Evolutionary conservation across 306 rosid species (phyloP).

Genomic region (Potentilla sterilis): DNA sequence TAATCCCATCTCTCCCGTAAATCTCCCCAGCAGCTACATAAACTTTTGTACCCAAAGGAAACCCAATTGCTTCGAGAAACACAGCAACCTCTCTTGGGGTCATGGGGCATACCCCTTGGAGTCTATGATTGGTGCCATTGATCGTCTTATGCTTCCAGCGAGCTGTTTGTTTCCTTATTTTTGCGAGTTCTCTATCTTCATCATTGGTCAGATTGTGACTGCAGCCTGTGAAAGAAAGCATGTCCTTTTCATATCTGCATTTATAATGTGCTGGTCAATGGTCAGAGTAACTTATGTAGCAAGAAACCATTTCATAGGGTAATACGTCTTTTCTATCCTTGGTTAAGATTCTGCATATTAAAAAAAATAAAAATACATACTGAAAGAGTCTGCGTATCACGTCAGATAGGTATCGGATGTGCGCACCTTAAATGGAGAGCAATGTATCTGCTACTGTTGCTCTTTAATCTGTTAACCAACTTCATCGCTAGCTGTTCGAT

Average conservation of each 20-base stretch:
- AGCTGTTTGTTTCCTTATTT: slow-evolving; percentile 40
- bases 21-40: slow-evolving; percentile 56
- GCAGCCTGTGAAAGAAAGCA: slow-evolving; percentile 81
- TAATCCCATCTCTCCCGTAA: slow-evolving; percentile 47
- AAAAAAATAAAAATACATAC: background rate
- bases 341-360: background rate
- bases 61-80: slow-evolving; percentile 65
- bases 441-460: slow-evolving; percentile 31
- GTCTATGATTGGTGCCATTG: slow-evolving; percentile 38
- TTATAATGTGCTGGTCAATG: background rate
- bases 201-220: slow-evolving; percentile 48
- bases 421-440: slow-evolving; percentile 71
- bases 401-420: background rate
- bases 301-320: background rate
- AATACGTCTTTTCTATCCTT: background rate
- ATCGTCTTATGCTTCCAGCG: slow-evolving; percentile 69
- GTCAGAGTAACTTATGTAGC: background rate
- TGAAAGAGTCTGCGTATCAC: too few species aligned
- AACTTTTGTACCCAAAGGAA: slow-evolving; percentile 52
- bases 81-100: slow-evolving; percentile 72
- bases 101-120: slow-evolving; percentile 63
- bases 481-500: slow-evolving; percentile 57
- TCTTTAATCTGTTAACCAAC: slow-evolving; percentile 49
- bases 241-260: slow-evolving; percentile 72
- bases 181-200: slow-evolving; percentile 38